Evolutionary conservation across 2,329 filamentous ascomycete genomes (phyloP).

Genomic region (Neodidymelliopsis sp.): DNA sequence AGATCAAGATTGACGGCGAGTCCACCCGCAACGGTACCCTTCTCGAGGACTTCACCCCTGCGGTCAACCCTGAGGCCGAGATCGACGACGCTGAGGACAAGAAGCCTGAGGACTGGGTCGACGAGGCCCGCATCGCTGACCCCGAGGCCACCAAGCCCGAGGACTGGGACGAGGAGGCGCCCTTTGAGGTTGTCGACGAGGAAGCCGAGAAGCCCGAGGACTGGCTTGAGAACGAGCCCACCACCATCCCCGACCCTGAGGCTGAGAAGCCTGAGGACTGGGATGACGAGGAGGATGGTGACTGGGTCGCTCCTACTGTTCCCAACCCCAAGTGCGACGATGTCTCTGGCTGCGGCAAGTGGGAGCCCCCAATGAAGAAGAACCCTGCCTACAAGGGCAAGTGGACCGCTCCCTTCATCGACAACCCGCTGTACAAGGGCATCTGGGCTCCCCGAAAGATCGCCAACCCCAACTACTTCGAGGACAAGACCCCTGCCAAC

Average conservation of each 20-base stretch:
- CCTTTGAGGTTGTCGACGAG: conserved; percentile 94
- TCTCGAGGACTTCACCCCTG: conserved; percentile 88
- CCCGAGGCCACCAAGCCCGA: conserved; percentile 95
- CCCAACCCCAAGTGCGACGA: conserved; percentile 97
- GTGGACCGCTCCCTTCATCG: conserved; percentile 90
- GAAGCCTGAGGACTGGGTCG: conserved; percentile 97
- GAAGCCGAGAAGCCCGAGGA: conserved; percentile 90
- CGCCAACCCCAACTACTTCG: conserved; percentile 92
- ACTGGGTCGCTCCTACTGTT: conserved; percentile 90
- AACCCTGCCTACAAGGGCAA: conserved; percentile 99
- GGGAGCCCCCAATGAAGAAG: conserved; percentile 89
- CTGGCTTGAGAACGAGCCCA: conserved; percentile 91
- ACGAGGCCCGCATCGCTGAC: conserved; percentile 88
- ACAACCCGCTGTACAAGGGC: conserved; percentile 99
- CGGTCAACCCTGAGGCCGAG: conserved; percentile 95
- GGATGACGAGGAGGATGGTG: conserved; percentile 99
- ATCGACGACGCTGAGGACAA: conserved; percentile 92
- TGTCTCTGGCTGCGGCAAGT: conserved; percentile 90
- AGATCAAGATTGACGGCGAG: conserved; percentile 91
- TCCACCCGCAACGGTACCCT: conserved; percentile 88
- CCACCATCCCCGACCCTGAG: conserved; percentile 86
- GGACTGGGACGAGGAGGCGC: conserved; percentile 98
- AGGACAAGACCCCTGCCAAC: conserved; percentile 96
- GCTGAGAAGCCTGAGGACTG: conserved; percentile 98
- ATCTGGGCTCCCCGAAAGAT: conserved; percentile 95